These are phyloP conservation scores for Thraustochytrium sp. DNA, from an alignment of 352 stramenopile genomes.

Conservation along the genomic window DNA sequence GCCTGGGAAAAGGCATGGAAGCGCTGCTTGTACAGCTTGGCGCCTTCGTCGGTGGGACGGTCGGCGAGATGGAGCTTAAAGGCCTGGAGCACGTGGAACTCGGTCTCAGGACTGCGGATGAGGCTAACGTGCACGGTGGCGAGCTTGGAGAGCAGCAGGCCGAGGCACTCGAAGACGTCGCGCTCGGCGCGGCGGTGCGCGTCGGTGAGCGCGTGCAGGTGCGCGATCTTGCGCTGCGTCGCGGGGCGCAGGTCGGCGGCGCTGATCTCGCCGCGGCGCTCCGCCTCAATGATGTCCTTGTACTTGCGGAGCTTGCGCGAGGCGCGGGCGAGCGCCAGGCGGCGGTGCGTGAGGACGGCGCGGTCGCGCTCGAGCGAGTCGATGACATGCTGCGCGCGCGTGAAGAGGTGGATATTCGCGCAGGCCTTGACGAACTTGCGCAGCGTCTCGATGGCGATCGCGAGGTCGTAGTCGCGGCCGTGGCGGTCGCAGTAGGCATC, in stretches of 20 bases:
- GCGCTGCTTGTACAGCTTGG: background rate
- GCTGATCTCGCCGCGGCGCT: background rate
- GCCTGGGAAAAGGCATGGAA: background rate
- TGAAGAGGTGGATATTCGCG: background rate
- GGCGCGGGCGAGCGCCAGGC: background rate
- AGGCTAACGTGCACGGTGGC: background rate
- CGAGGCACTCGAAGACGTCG: background rate
- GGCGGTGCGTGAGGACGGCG: background rate
- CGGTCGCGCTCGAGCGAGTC: background rate
- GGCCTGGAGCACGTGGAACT: background rate
- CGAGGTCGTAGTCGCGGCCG: background rate
- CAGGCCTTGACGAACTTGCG: background rate
- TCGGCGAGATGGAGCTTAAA: background rate
- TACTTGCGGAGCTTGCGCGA: background rate
- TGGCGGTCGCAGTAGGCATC: background rate
- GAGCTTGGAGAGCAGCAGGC: background rate
- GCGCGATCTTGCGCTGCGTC: background rate
- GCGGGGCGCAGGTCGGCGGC: background rate
- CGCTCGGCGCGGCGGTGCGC: background rate
- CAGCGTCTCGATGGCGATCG: background rate
- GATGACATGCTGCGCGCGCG: background rate
- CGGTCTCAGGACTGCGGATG: background rate
- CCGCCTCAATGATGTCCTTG: background rate
- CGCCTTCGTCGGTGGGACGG: background rate
- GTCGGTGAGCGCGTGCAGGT: background rate